Conservation (phyloP, 371 early-diverging fungal species). For the Neoconidiobolus thromboides region DNA sequence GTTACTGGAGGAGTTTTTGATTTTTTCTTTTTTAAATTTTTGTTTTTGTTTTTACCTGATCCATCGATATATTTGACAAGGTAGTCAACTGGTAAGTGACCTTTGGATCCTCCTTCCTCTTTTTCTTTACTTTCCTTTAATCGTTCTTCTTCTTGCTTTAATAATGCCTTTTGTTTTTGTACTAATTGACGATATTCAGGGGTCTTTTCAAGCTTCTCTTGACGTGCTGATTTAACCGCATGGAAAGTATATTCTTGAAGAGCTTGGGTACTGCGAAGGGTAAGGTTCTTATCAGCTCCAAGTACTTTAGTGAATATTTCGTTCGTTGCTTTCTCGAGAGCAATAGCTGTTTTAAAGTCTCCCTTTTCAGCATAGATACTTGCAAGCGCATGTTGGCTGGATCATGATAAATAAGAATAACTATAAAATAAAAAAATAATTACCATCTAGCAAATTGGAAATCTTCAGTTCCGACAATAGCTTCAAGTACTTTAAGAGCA, state of each 20-base stretch:
- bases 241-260: constrained; percentile 41
- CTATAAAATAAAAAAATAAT: not conserved
- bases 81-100: constrained; percentile 36
- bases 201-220: not conserved
- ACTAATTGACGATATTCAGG: not conserved
- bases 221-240: constrained; percentile 26
- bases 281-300: constrained; percentile 54
- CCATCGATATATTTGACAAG: constrained; percentile 35
- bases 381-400: constrained; percentile 36
- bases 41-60: too few relatives aligned
- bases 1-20: too few relatives aligned
- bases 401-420: not conserved
- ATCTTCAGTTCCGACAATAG: constrained; percentile 50
- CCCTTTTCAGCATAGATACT: constrained; percentile 50
- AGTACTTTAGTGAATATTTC: constrained; percentile 35
- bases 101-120: constrained; percentile 15
- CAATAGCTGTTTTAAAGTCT: constrained; percentile 57
- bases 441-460: constrained; percentile 44
- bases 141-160: not conserved
- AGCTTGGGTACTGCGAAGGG: constrained; percentile 51
- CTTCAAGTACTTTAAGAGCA: constrained; percentile 43
- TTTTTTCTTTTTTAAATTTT: too few relatives aligned
- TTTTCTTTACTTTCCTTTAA: not conserved
- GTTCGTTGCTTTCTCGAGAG: constrained; percentile 51
- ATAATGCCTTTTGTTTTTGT: not conserved